phyloP scores from a whole-genome alignment of 371 early-diverging fungal genomes.

The Umbelopsis sp. region DNA sequence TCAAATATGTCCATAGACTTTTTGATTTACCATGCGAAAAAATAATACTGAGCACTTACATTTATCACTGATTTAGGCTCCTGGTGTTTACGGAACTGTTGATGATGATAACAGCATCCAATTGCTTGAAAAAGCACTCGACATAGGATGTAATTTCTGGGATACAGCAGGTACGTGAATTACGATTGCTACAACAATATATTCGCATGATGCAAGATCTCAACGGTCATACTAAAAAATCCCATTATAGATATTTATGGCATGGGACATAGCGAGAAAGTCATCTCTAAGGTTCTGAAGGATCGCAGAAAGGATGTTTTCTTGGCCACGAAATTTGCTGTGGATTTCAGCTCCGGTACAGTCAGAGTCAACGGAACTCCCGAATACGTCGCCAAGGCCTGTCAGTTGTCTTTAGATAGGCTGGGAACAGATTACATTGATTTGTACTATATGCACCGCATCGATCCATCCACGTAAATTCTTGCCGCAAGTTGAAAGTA shows the following conservation, averaged over 20 bases:
- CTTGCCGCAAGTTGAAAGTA: background rate
- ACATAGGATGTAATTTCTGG: constrained; percentile 29
- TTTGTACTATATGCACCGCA: constrained; percentile 59
- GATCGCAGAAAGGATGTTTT: constrained; percentile 47
- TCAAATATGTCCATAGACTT: background rate
- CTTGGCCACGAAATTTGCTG: constrained; percentile 55
- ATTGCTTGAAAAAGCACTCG: constrained; percentile 34
- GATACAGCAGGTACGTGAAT: constrained; percentile 25
- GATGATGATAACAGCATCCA: constrained; percentile 35
- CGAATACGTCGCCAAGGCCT: constrained; percentile 46
- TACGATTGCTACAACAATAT: background rate
- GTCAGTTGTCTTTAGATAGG: constrained; percentile 47
- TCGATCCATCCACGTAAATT: constrained; percentile 39
- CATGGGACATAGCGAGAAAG: constrained; percentile 38
- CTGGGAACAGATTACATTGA: constrained; percentile 55
- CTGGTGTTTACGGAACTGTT: constrained; percentile 18
- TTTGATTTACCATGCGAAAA: too few species aligned
- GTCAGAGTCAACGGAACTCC: constrained; percentile 39
- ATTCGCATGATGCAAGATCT: background rate
- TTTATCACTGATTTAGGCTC: too few species aligned
- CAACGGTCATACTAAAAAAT: too few species aligned
- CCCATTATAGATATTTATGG: constrained; percentile 28
- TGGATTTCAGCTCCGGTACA: constrained; percentile 1
- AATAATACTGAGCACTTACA: too few species aligned
- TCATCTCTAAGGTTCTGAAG: constrained; percentile 43